phyloP scores from a whole-genome alignment of 2,329 filamentous ascomycete species.

The Ceratocystis destructans region DNA sequence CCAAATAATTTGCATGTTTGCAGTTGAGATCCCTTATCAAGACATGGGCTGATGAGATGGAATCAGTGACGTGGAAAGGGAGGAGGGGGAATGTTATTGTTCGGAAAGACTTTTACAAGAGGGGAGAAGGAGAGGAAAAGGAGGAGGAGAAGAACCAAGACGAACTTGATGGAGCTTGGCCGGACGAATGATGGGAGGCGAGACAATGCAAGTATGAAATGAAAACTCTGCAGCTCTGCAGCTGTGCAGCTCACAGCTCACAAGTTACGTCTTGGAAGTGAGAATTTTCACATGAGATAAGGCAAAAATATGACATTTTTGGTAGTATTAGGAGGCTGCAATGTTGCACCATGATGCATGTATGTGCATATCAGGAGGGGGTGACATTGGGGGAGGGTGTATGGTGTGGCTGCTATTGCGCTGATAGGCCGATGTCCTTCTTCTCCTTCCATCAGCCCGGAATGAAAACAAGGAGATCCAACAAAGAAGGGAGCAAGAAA shows the following conservation, averaged over 20 bases:
- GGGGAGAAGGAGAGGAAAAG: not conserved
- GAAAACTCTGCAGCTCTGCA: constrained; percentile 4
- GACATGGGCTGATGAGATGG: not conserved
- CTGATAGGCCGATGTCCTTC: not conserved
- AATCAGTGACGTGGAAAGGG: not conserved
- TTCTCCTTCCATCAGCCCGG: not conserved
- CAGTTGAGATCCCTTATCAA: not conserved
- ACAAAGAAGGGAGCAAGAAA: not conserved
- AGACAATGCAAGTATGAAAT: not conserved
- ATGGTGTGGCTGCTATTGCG: not conserved
- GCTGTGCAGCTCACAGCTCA: not conserved
- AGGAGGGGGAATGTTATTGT: not conserved
- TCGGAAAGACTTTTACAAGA: not conserved
- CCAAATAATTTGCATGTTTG: not conserved
- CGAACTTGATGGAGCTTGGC: not conserved
- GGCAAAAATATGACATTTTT: not conserved
- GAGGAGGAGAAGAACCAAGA: not conserved
- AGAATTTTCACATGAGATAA: constrained; percentile 5
- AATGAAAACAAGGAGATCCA: not conserved
- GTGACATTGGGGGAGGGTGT: not conserved
- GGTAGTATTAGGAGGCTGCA: not conserved
- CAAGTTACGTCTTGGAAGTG: not conserved
- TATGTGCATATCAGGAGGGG: not conserved
- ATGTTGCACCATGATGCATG: not conserved
- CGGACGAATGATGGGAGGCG: not conserved